Evolutionary conservation across 257 asterid genomes (phyloP), one percentile per base, ranked within the genome.

Genomic region (Fraxinus excelsior): DNA sequence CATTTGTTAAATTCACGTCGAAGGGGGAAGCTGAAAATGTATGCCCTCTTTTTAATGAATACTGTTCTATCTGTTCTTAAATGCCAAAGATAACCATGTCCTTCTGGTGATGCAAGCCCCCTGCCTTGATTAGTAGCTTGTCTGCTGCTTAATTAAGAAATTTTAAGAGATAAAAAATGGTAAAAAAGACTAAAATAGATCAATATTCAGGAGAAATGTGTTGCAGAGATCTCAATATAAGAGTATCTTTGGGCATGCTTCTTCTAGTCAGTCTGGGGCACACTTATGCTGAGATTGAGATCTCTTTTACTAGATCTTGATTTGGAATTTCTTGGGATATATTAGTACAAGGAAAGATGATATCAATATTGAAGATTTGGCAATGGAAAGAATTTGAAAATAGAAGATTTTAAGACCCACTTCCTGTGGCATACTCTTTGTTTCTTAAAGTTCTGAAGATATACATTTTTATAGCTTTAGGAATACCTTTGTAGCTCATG

Each of bases 1-100:
- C 97, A 79, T 96, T 96, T 88, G 91, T 89, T 75, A 96, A 90
- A 84, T 93, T 96, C 85, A 91, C 97, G 68, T 89, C 96, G 31
- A 95, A 89, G 87, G 92, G 86, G 76, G 97, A 91, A 35, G 97
- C 98, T 2, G 98, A 91, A 84, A 90, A 89, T 44, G 99, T 95
- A 88, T 42, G 84, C 65, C 71, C 46, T 16, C 34, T 85, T 23
- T 25, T 75, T 32, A 37, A 72, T 80, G 71, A 70, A 37, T 46
- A 62, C 49, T 68, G 53, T 35, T 53, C 62, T 51, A 70, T 42
- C 51, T 42, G 51, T 42, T 42, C 51, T 42, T 42, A 76, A 60
- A 23, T 62, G 51, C 51, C 51, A 12, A 42, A 42, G 51, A 19
- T 26, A 80, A 58, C 70, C 69, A 35, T 49, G 56, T 69, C 18